Evolutionary conservation across 1,284 basidiomycete genomes (phyloP).

Genomic region (Moniliophthora roreri): DNA sequence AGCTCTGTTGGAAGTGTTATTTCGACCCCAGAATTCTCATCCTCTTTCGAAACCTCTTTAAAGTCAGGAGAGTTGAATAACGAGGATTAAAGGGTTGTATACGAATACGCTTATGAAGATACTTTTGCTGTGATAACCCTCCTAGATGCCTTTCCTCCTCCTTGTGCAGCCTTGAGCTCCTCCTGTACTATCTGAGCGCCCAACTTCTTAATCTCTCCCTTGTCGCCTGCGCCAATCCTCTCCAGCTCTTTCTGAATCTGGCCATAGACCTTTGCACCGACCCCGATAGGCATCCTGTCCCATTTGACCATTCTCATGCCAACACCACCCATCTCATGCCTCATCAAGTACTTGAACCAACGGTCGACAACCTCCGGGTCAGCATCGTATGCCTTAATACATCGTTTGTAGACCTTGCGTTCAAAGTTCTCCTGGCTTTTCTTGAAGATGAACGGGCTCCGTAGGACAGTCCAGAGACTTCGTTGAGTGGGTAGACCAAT

Average conservation of each 20-base stretch:
- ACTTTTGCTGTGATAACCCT: too few relatives aligned
- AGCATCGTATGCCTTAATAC: constrained; percentile 91
- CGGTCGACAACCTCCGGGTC: constrained; percentile 77
- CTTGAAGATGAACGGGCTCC: constrained; percentile 91
- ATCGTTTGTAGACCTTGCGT: constrained; percentile 78
- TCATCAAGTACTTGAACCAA: constrained; percentile 81
- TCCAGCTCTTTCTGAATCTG: constrained; percentile 29
- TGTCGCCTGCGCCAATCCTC: constrained; percentile 23
- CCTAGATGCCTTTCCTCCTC: background rate
- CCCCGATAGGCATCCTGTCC: constrained; percentile 69
- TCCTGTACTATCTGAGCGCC: constrained; percentile 47
- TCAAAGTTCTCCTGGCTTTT: constrained; percentile 97
- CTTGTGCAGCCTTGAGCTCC: constrained; percentile 30
- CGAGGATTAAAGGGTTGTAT: too few relatives aligned
- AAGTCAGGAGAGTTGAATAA: too few relatives aligned
- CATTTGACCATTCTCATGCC: constrained; percentile 84
- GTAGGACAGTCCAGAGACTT: constrained; percentile 84
- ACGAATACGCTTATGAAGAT: too few relatives aligned
- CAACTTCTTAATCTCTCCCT: constrained; percentile 19
- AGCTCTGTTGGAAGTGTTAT: too few relatives aligned
- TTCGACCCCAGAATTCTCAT: too few relatives aligned
- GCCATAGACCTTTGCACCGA: constrained; percentile 49
- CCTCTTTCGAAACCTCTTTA: too few relatives aligned
- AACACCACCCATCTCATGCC: constrained; percentile 82
- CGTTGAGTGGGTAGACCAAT: constrained; percentile 76